Conservation (phyloP, 257 asterid genomes). For the Solanum appendiculatum region DNA sequence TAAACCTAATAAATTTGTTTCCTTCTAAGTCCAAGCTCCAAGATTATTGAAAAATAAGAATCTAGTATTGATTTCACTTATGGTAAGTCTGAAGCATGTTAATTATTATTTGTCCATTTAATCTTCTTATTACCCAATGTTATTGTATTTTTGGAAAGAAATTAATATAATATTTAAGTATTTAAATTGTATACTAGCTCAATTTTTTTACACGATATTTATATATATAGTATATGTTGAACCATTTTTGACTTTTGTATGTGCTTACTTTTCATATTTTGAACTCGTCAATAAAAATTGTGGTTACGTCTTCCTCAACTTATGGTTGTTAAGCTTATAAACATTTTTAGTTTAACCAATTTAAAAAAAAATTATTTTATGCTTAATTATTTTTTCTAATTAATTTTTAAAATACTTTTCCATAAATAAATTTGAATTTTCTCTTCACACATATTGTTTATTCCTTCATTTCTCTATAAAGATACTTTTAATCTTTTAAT, state of each 20-base stretch:
- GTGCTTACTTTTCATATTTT: not conserved
- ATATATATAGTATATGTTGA: no score
- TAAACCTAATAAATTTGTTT: not conserved
- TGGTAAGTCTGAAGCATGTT: not conserved
- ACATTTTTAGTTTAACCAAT: not conserved
- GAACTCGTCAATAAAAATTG: no score
- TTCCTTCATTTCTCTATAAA: not conserved
- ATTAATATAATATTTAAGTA: no score
- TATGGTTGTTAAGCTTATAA: no score
- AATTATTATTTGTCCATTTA: not conserved
- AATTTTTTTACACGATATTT: no score
- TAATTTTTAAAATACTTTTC: not conserved
- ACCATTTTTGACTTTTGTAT: no score
- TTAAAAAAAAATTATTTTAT: no score
- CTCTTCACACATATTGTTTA: not conserved
- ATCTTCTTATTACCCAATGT: not conserved
- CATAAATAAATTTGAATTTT: not conserved
- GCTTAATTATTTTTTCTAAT: not conserved
- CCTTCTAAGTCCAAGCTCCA: not conserved
- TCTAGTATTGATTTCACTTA: not conserved
- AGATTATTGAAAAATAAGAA: not conserved
- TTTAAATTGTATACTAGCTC: not conserved
- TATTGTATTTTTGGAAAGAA: no score
- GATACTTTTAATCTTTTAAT: no score
- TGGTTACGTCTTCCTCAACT: not conserved